Evolutionary conservation across 2,329 filamentous ascomycete species (phyloP).

Genomic region (Cladosporium halotolerans): DNA sequence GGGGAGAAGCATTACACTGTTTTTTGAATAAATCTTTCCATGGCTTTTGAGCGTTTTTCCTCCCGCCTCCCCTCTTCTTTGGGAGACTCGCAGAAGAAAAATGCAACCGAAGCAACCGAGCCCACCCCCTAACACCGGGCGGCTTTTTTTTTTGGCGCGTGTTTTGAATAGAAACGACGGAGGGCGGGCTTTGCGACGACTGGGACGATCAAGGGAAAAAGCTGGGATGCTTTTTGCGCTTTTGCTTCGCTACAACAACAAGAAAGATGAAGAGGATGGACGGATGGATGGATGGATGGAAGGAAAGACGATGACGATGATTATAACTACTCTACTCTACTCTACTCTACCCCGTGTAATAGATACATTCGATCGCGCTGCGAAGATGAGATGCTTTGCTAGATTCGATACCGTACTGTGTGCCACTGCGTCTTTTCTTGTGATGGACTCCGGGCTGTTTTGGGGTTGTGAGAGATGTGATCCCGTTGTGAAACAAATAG

Average conservation of each 20-base stretch:
- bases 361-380: too few relatives aligned
- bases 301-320: background rate
- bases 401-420: too few relatives aligned
- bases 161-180: background rate
- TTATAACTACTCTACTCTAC: background rate
- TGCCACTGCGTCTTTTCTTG: too few relatives aligned
- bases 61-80: too few relatives aligned
- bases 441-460: too few relatives aligned
- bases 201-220: background rate
- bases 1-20: background rate
- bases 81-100: too few relatives aligned
- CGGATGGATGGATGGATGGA: background rate
- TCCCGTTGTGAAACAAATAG: too few relatives aligned
- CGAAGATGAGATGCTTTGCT: too few relatives aligned
- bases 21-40: background rate
- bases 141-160: background rate
- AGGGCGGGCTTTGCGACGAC: background rate
- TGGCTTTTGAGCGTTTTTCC: background rate
- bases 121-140: too few relatives aligned
- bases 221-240: background rate
- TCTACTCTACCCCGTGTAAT: background rate
- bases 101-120: too few relatives aligned
- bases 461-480: too few relatives aligned
- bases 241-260: background rate
- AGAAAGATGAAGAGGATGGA: background rate